Evolutionary conservation across 768 basidiomycete genomes (phyloP), one percentile per base, ranked within the genome.

Genomic region (Boletus vermiculosoides): DNA sequence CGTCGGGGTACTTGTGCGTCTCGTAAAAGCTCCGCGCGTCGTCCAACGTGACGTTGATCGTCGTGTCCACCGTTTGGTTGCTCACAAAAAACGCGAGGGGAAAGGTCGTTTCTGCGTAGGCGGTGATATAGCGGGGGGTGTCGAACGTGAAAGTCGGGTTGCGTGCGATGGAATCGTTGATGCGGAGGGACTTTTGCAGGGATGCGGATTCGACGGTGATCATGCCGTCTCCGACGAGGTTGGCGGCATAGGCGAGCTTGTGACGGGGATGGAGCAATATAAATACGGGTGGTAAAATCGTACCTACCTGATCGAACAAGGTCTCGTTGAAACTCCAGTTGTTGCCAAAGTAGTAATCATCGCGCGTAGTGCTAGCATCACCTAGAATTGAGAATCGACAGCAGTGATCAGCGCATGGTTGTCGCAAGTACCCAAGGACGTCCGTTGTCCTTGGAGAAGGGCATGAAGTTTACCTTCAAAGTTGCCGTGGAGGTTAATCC

Each of bases 281-380:
- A 44, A 7, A 10, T 5, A 1, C 0, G 16, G 1, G 18, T 1
- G 0, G 9, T 33, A 2, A 3, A 41, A 4, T 13, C 25, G 25
- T 41, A 22, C 59, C 20, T 41, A 54, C 66, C 51, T 66, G 53
- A 16, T 61, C 50, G 25, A 67, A 67, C 58, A 67, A 36, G 5
- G 67, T 67, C 52, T 69, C 67, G 15, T 67, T 67, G 55, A 69
- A 69, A 12, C 33, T 57, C 15, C 18, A 66, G 45, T 68, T 69
- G 49, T 68, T 20, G 7, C 66, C 67, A 20, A 67, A 68, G 40
- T 69, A 69, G 47, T 22, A 66, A 40, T 67, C 66, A 13, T 52
- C 59, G 2, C 64, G 67, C 2, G 64, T 67, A 16, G 65, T 67
- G 46, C 67, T 69, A 4, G 49, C 64, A 58, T 67, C 66, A 42